phyloP scores from a whole-genome alignment of 2,329 filamentous ascomycete genomes.

The Gnomoniopsis sp. region DNA sequence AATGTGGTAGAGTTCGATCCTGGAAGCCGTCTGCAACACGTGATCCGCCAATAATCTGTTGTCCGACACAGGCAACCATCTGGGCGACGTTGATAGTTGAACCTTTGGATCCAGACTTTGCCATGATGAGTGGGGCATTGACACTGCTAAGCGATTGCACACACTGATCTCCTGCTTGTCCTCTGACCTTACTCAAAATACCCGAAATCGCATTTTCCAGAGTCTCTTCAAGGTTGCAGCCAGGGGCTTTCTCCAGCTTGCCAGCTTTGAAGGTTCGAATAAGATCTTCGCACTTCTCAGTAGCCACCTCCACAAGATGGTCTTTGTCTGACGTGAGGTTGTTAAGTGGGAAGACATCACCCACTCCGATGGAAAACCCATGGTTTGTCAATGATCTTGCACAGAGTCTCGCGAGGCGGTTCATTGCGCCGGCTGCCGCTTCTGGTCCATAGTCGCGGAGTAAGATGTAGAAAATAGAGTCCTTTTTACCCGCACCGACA shows the following conservation, averaged over 20 bases:
- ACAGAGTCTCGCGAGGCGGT: constrained; percentile 84
- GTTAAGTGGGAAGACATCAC: constrained; percentile 83
- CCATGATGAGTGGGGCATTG: constrained; percentile 95
- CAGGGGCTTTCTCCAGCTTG: constrained; percentile 79
- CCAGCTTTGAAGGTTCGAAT: constrained; percentile 78
- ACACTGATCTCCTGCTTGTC: constrained; percentile 86
- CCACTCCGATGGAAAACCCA: constrained; percentile 94
- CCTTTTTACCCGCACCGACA: constrained; percentile 95
- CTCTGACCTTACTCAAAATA: constrained; percentile 87
- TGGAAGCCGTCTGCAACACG: constrained; percentile 96
- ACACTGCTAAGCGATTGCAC: constrained; percentile 84
- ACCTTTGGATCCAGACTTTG: constrained; percentile 93
- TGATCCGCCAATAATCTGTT: constrained; percentile 93
- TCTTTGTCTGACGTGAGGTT: constrained; percentile 71
- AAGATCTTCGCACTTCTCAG: constrained; percentile 75
- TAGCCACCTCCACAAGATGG: constrained; percentile 71
- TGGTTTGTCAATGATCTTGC: constrained; percentile 84
- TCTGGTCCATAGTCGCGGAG: constrained; percentile 92
- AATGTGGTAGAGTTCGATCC: constrained; percentile 90
- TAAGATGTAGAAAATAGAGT: constrained; percentile 95
- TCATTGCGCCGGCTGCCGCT: constrained; percentile 87
- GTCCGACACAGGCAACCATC: constrained; percentile 96
- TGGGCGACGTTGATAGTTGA: constrained; percentile 98
- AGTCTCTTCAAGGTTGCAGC: constrained; percentile 87
- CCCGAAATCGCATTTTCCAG: constrained; percentile 88